These are phyloP conservation scores for Cadophora gregata DNA, from an alignment of 2,329 filamentous ascomycete genomes.

Conservation along the genomic window DNA sequence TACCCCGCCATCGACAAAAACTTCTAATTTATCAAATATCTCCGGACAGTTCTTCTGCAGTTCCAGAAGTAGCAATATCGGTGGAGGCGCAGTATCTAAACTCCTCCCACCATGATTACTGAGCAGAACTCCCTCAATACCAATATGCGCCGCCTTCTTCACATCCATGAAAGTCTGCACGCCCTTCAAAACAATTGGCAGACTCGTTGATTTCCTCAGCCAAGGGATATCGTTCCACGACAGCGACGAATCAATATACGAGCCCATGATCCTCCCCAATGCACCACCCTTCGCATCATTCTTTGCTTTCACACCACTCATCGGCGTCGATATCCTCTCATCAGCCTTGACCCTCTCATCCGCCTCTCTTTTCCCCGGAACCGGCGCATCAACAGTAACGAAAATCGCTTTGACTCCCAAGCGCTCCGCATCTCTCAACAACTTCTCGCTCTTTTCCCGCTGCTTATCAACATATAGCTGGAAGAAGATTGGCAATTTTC, in stretches of 20 bases:
- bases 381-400: constrained; percentile 63
- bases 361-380: constrained; percentile 60
- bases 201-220: constrained; percentile 62
- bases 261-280: constrained; percentile 60
- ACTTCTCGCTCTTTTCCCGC: constrained; percentile 54
- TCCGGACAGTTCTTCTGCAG: constrained; percentile 65
- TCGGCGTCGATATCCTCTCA: constrained; percentile 53
- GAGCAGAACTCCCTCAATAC: constrained; percentile 71
- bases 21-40: constrained; percentile 64
- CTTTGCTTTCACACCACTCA: constrained; percentile 55
- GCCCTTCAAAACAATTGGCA: constrained; percentile 70
- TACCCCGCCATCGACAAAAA: constrained; percentile 70
- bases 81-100: constrained; percentile 57
- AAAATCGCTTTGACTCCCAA: constrained; percentile 59
- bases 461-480: constrained; percentile 68
- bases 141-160: constrained; percentile 60
- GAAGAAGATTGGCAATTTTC: constrained; percentile 52
- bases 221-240: constrained; percentile 70
- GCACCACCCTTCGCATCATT: constrained; percentile 62
- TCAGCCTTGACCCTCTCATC: constrained; percentile 55
- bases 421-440: constrained; percentile 54
- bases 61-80: constrained; percentile 66
- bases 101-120: constrained; percentile 73
- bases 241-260: constrained; percentile 62
- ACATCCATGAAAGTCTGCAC: constrained; percentile 73